Evolutionary conservation across 305 asterid genomes (phyloP), one percentile per base, ranked within the genome.

Genomic region (Plantago rigida): DNA sequence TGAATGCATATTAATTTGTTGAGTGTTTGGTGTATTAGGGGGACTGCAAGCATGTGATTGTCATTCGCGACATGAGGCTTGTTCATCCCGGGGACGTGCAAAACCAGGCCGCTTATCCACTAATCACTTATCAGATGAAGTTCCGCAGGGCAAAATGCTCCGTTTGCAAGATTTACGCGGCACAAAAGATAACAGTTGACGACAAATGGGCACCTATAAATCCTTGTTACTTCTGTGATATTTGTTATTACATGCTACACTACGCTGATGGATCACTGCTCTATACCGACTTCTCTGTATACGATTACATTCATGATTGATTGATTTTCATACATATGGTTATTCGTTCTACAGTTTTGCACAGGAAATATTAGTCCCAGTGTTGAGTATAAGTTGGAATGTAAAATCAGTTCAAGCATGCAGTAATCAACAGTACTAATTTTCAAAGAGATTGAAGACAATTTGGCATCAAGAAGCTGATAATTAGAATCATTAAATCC

Each of bases 241-340:
- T 81, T 66, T 91, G 98, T 75, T 91, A 84, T 79, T 91, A 86
- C 74, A 82, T 91, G 96, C 95, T 84, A 56, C 96, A 91, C 77
- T 88, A 92, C 69, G 80, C 61, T 42, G 47, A 83, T 56, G 87
- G 87, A 9, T 57, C 86, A 42, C 75, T 91, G 65, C 75, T 88
- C 31, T 91, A 88, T 54, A 67, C 58, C 51, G 96, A 88, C 59
- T 92, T 84, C 71, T 70, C 74, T 17, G 96, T 91, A 10, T 86
- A 71, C 68, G 93, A 86, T 67, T 88, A 79, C 78, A 56, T 75
- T 64, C 87, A 83, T 49, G 96, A 86, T 5, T 47, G 9, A 47
- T 47, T 47, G 6, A 3, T 1, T 3, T 0, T 3, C 4, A 31
- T 31, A 5, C 5, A 31, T 31, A 22, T 22, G 26, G 26, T 22